phyloP scores from a whole-genome alignment of 345 rosid genomes.

The Eucalyptus regnans region DNA sequence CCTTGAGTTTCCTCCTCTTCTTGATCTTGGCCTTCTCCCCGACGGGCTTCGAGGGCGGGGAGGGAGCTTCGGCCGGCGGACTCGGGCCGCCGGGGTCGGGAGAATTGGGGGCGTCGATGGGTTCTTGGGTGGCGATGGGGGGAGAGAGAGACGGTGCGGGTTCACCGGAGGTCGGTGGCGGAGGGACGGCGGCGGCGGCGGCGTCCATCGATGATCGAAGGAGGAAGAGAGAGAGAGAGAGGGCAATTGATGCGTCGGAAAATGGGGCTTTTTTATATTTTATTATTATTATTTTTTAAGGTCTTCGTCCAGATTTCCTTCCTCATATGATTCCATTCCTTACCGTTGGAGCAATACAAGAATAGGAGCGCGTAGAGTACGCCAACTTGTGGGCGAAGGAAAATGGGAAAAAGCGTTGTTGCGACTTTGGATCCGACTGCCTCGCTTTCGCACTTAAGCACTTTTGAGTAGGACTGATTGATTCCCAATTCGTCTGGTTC shows the following conservation, averaged over 20 bases:
- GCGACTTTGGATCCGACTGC: too few relatives aligned
- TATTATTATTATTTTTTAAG: neutral
- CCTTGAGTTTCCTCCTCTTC: neutral
- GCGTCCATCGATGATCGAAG: neutral
- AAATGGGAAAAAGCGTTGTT: too few relatives aligned
- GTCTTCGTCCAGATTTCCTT: neutral
- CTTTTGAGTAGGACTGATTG: too few relatives aligned
- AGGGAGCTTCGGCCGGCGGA: neutral
- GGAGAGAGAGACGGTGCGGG: neutral
- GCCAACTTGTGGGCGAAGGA: too few relatives aligned
- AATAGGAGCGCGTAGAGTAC: too few relatives aligned
- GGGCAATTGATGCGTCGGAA: neutral
- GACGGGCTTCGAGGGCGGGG: neutral
- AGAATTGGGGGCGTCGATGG: neutral
- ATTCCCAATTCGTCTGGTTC: accelerated
- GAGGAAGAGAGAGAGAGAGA: neutral
- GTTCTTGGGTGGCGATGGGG: neutral
- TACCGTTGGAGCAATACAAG: neutral
- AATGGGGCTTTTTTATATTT: neutral
- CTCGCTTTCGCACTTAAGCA: too few relatives aligned
- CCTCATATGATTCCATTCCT: neutral
- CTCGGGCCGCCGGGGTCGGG: neutral
- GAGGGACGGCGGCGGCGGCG: neutral
- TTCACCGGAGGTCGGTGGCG: neutral
- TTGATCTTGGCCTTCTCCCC: neutral